Evolutionary conservation across 306 rosid genomes (phyloP), one percentile per base, ranked within the genome.

Genomic region (Corylus americana): DNA sequence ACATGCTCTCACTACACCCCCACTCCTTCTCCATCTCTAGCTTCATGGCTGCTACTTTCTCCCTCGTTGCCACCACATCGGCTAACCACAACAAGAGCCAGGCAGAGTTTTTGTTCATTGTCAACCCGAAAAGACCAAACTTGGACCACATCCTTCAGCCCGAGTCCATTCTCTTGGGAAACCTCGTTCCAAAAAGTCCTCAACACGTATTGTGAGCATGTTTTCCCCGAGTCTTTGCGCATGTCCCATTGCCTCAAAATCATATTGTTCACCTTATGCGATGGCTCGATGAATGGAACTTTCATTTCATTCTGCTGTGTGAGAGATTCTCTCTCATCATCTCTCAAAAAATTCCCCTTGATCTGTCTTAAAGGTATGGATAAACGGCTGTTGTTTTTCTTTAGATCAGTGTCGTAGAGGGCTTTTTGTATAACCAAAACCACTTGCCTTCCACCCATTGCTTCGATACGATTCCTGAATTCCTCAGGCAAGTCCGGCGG

Each of bases 241-340:
- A 68, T 68, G 73, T 68, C 17, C 73, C 73, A 68, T 7, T 68
- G 53, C 53, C 49, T 20, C 50, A 68, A 20, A 17, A 37, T 8
- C 10, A 44, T 44, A 14, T 8, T 37, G 1, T 7, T 44, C 0
- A 42, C 4, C 50, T 11, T 14, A 39, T 4, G 13, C 1, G 29
- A 68, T 7, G 73, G 53, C 18, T 18, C 51, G 0, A 68, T 44
- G 16, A 68, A 44, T 68, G 20, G 31, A 4, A 68, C 31, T 44
- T 42, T 29, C 17, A n/a, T 68, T n/a, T n/a, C 8, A 17, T 44
- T 20, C n/a, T 44, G 51, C 10, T n/a, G 27, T 11, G 1, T 14
- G 2, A 68, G 31, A 39, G 8, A 4, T n/a, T 9, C 8, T 68
- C 12, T 42, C 73, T 68, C 53, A 6, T 20, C 53, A 16, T 8